Conservation (phyloP, 495 filamentous ascomycete genomes). For the Friedmanniomyces simplex region DNA sequence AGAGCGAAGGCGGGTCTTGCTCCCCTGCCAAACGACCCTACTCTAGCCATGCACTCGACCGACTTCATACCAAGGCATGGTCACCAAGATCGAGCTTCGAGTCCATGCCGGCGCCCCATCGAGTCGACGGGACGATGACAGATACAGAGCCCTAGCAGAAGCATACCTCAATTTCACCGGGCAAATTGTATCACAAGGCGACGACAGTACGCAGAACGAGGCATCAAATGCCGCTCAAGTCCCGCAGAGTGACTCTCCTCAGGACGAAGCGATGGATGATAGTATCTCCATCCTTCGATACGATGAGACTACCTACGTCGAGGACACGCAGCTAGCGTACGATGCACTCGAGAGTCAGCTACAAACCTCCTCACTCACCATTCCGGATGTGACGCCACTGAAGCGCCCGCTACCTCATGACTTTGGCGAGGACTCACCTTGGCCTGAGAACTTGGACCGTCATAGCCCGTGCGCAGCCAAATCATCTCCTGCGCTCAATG, state of each 20-base stretch:
- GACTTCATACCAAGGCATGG: slow-evolving; percentile 1
- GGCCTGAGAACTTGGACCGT: slow-evolving; percentile 4
- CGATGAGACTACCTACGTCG: slow-evolving; percentile 11
- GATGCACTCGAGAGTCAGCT: slow-evolving; percentile 28
- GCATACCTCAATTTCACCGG: slow-evolving; percentile 27
- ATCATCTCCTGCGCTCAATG: not conserved
- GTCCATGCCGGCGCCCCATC: slow-evolving; percentile 31
- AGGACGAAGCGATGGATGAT: not conserved
- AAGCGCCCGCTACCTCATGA: not conserved
- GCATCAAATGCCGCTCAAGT: not conserved
- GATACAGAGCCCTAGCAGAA: slow-evolving; percentile 24
- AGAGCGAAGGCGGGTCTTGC: not conserved
- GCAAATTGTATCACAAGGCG: not conserved
- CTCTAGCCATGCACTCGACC: not conserved
- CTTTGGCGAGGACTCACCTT: not conserved
- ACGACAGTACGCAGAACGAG: not conserved
- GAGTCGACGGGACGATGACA: slow-evolving; percentile 26
- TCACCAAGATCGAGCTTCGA: slow-evolving; percentile 24
- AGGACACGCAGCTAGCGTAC: slow-evolving; percentile 28
- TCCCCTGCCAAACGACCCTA: too few relatives aligned
- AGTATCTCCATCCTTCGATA: not conserved
- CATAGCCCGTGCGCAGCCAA: not conserved
- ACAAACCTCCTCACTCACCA: slow-evolving; percentile 15
- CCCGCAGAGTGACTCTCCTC: not conserved
- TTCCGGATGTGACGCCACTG: not conserved